phyloP scores from a whole-genome alignment of 2,329 filamentous ascomycete species.

The Biscogniauxia sp. region DNA sequence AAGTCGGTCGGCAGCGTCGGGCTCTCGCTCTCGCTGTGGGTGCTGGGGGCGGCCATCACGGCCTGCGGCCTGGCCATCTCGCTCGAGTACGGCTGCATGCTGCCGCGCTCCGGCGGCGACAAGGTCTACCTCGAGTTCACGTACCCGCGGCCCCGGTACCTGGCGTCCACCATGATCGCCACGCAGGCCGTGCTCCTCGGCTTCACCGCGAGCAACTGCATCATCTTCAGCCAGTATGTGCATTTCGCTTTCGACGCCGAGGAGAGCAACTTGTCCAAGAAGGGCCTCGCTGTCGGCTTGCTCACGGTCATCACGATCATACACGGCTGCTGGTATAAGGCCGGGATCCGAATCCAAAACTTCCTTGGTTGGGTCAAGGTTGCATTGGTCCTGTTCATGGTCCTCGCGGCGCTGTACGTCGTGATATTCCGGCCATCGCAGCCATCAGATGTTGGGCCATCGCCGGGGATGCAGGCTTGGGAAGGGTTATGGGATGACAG shows the following conservation, averaged over 20 bases:
- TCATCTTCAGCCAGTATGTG: constrained; percentile 65
- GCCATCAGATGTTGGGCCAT: constrained; percentile 14
- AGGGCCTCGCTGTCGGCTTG: constrained; percentile 55
- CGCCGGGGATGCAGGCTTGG: constrained; percentile 35
- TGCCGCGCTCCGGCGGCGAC: constrained; percentile 65
- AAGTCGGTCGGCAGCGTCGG: constrained; percentile 65
- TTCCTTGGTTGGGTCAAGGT: constrained; percentile 63
- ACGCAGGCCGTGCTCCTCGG: constrained; percentile 62
- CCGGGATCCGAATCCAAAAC: constrained; percentile 60
- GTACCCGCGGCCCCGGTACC: constrained; percentile 60
- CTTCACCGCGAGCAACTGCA: constrained; percentile 68
- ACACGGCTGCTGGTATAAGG: constrained; percentile 56
- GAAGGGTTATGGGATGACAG: constrained; percentile 60
- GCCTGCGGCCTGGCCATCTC: constrained; percentile 60
- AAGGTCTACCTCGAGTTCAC: constrained; percentile 73
- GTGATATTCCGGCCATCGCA: constrained; percentile 43
- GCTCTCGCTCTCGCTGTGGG: constrained; percentile 60
- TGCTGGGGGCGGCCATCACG: constrained; percentile 59
- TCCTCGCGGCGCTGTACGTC: constrained; percentile 58
- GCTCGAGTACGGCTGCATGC: constrained; percentile 69
- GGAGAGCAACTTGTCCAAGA: constrained; percentile 49
- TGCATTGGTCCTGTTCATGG: constrained; percentile 58
- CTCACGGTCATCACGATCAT: constrained; percentile 56
- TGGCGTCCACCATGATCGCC: constrained; percentile 63
- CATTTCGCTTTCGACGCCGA: constrained; percentile 56